Conservation (phyloP, 345 rosid species). For the Populus davidiana region DNA sequence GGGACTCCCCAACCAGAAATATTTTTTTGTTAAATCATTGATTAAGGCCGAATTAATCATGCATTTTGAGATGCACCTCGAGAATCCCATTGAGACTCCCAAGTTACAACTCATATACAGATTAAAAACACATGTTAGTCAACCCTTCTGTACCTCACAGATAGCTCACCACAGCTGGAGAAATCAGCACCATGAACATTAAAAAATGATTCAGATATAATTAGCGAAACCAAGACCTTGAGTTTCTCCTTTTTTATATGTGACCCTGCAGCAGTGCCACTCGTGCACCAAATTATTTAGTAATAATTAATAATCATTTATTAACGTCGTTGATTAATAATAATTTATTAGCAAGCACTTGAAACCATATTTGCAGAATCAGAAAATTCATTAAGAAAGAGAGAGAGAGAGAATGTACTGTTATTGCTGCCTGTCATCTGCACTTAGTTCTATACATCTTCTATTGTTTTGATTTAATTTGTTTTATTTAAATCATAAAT, state of each 20-base stretch:
- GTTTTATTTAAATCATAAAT: neutral
- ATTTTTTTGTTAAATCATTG: neutral
- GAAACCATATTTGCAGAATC: neutral
- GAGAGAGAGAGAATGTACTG: neutral
- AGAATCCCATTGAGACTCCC: constrained; percentile 17
- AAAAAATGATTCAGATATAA: constrained; percentile 12
- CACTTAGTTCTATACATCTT: neutral
- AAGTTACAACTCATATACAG: constrained; percentile 46
- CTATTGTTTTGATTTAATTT: neutral
- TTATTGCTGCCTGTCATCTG: neutral
- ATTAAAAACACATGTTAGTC: constrained; percentile 22
- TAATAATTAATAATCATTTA: neutral
- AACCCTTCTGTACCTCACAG: constrained; percentile 18
- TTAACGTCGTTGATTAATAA: constrained; percentile 7
- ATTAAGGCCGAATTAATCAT: neutral
- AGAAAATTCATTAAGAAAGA: neutral
- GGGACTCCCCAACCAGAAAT: no score
- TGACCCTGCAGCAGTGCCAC: constrained; percentile 30
- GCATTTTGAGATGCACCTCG: neutral
- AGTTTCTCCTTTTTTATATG: neutral
- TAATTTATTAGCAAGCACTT: neutral
- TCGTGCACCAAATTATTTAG: constrained; percentile 50
- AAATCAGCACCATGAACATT: constrained; percentile 23
- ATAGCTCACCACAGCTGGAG: constrained; percentile 55
- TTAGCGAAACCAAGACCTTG: neutral